Evolutionary conservation across 2,329 filamentous ascomycete genomes (phyloP), one percentile per base, ranked within the genome.

Genomic region (Claviceps humidiphila): DNA sequence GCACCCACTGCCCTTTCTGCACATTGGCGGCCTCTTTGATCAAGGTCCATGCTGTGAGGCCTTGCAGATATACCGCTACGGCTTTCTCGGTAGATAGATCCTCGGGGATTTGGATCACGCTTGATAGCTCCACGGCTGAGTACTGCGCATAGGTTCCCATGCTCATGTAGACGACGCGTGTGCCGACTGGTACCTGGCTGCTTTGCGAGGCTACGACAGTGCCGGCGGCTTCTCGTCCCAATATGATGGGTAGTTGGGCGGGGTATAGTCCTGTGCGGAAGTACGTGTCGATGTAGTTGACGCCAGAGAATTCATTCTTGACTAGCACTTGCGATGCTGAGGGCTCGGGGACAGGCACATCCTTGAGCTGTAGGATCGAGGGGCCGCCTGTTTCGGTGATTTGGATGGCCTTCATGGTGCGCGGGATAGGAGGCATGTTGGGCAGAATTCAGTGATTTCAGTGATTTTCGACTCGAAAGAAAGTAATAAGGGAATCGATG

Each of bases 221-320:
- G 55, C 90, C 89, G 53, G 81, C 77, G 54, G 77, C 87, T 72
- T 96, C 90, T 60, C 85, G 84, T 56, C 90, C 89, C 20, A 91
- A 82, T 49, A 84, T 82, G 60, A 86, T 77, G 4, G 89, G 90
- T 60, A 86, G 81, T 0, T 85, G 76, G 1, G 82, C 72, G 11
- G 75, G 71, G 74, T 95, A 95, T 49, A 95, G 78, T 11, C 90
- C 90, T 13, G 78, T 81, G 65, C 90, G 88, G 77, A 90, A 94
- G 71, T 95, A 95, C 41, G 73, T 95, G 68, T 95, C 90, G 62
- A 95, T 94, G 70, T 79, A 95, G 70, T 95, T 95, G 55, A 95
- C 73, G 54, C 89, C 90, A 48, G 85, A 75, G 64, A 79, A 86
- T 57, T 84, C 80, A 68, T 95, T 95, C 68, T 84, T 85, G 54